A percentile compares a stretch with the other conserved stretches of the same genome.
Conservation (phyloP, 106 monocot species). For the Agapanthus africanus region DNA sequence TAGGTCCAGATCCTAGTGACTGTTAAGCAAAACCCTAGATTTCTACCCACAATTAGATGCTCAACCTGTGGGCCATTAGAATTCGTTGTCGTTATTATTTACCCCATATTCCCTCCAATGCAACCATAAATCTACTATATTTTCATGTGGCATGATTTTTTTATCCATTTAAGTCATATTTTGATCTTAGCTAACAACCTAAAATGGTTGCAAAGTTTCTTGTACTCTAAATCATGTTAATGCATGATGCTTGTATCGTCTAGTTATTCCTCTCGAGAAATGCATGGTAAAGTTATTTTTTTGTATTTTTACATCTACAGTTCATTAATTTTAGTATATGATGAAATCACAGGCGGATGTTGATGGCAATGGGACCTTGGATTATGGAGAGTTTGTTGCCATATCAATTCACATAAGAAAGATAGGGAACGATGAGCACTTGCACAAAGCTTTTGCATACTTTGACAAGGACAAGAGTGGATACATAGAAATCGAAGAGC, state of each 20-base stretch:
- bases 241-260: not conserved
- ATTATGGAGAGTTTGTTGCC: constrained; percentile 17
- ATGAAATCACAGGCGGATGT: constrained; percentile 11
- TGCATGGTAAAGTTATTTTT: not conserved
- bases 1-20: too few species aligned
- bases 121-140: too few species aligned
- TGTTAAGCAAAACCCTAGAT: too few species aligned
- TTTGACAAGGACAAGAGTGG: constrained; percentile 18
- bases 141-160: too few species aligned
- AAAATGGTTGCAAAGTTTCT: not conserved
- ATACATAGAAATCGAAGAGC: constrained; percentile 22
- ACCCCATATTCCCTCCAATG: too few species aligned
- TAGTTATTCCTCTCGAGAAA: not conserved
- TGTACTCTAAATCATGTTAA: not conserved
- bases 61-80: too few species aligned
- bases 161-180: not conserved
- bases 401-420: constrained; percentile 19
- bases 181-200: not conserved
- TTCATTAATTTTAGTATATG: not conserved
- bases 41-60: not conserved
- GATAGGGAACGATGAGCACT: constrained; percentile 21
- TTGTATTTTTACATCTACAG: not conserved
- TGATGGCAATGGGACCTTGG: constrained; percentile 14
- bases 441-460: constrained; percentile 15
- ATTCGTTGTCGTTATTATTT: too few species aligned